Base-by-base conservation (phyloP, 2,329 filamentous ascomycete species). In the Penicillium sp. region DNA sequence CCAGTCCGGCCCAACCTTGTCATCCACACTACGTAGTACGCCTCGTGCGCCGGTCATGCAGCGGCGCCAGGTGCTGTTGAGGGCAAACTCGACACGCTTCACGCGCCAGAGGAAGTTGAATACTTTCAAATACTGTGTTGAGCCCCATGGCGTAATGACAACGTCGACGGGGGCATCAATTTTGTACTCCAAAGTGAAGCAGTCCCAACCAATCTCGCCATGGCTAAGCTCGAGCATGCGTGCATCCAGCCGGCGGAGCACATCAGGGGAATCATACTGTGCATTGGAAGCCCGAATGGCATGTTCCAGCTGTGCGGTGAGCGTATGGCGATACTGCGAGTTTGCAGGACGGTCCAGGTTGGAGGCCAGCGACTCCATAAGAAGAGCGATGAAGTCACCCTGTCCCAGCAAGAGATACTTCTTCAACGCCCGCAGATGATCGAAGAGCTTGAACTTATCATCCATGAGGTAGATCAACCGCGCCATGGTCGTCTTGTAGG, bases 21-120 rank as follows among this genome's bases (percentile, higher is more conserved):
- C 87, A 53, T 92, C 88, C 3, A 90, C 85, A 35, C 86, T 90
- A 63, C 90, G 89, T 6, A 99, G 85, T 0, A 98, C 93, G n/a
- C 94, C 93, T 62, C 95, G 86, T 3, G 93, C 88, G 48, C 95
- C 95, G 0, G 95, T 99, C 88, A 97, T 98, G 77, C 91, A 96
- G 66, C 93, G 90, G 59, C 95, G 88, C 93, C 95, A 99, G 43
- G 92, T 95, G 13, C 90, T 92, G 5, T 90, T 86, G 1, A 99
- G 85, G 0, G 92, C 93, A 72, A 98, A 99, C 73, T 99, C 95
- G 55, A 99, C 95, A 30, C 95, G 89, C 79, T 99, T 99, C 72
- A 99, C 92, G 64, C 95, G 89, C 94, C 95, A 99, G 3, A 99
- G 84, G 73, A 99, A 97, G 78, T 99, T 99, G 85, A 99, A 99